A percentile compares a stretch with the other conserved stretches of the same genome.
Evolutionary conservation across 495 filamentous ascomycete genomes (phyloP).

Genomic region (Lasiosphaeris hirsuta): DNA sequence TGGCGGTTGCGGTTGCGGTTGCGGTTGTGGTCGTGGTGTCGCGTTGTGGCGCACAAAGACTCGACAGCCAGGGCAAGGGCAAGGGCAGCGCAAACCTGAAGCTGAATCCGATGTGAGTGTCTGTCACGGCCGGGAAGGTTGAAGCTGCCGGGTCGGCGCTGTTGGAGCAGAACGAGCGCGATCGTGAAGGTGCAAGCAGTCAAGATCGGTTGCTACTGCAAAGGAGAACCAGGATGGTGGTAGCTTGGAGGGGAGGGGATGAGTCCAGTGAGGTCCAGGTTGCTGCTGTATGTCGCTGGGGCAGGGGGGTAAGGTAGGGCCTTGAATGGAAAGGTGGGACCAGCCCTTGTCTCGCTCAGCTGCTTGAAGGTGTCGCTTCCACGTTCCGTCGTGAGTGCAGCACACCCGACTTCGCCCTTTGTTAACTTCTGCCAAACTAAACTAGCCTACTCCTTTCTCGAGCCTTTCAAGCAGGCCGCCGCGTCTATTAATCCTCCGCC

Average conservation of each 20-base stretch:
- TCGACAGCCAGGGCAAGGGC: neutral
- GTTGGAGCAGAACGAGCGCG: neutral
- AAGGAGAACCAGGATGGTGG: conserved; percentile 7
- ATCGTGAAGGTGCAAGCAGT: neutral
- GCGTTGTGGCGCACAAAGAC: neutral
- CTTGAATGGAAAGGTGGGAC: neutral
- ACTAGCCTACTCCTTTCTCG: too few species aligned
- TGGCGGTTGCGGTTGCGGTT: conserved; percentile 3
- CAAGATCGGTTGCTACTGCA: conserved; percentile 7
- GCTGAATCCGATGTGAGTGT: neutral
- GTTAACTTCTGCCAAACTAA: too few species aligned
- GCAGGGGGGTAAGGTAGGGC: neutral
- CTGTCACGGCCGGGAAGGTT: neutral
- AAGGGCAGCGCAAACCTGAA: conserved; percentile 1
- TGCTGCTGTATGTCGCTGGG: neutral
- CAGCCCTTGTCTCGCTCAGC: conserved; percentile 8
- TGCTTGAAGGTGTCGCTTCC: neutral
- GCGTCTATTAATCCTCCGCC: too few species aligned
- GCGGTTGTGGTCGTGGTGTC: neutral
- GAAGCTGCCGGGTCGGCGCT: neutral
- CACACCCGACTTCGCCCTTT: too few species aligned
- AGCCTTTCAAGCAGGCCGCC: too few species aligned
- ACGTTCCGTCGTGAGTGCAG: neutral
- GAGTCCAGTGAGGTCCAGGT: neutral
- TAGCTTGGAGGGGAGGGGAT: neutral